Base-by-base conservation (phyloP, 495 filamentous ascomycete genomes). In the Xylaria bambusicola region DNA sequence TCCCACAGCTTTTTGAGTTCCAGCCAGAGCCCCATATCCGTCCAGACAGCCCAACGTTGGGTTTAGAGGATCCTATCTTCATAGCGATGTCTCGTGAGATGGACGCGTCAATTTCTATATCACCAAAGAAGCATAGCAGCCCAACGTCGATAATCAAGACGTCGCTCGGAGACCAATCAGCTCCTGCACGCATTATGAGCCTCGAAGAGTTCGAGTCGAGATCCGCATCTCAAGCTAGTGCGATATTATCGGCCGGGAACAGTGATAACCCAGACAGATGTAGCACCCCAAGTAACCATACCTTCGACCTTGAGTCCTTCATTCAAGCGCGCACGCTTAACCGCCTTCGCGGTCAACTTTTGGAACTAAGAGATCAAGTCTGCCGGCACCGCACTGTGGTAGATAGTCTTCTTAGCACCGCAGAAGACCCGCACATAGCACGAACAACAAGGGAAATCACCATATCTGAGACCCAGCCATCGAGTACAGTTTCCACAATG, bases 21-120 rank as follows among this genome's bases (percentile, higher is more conserved):
- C 56, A 67, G 24, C 61, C 68, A 0, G 75, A 79, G 57, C 77
- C 79, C 10, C 66, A 74, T 18, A 69, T 79, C 60, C 75, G 76
- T 27, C 74, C 78, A 1, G 75, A 82, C 58, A 76, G 76, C 18
- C 77, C 75, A 15, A 80, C 75, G 0, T 66, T 77, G 18, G 75
- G 75, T 21, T 75, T 75, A 56, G 70, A 76, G 33, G 73, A 79
- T 55, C 61, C 68, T 56, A 71, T 74, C 21, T 57, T 20, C 44
- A 6, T 33, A 10, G 5, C 20, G 6, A 18, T 42, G 20, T n/a
- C 41, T 6, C 55, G 20, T 9, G 45, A 58, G 23, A 24, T 40
- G 20, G 33, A 64, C 7, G 50, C 29, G 24, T n/a, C 53, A n/a
- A 58, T 63, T 41, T 42, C 59, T 20, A 58, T 61, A 41, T 33